Base-by-base conservation (phyloP, 106 monocot species). In the Dioscorea zingiberensis region DNA sequence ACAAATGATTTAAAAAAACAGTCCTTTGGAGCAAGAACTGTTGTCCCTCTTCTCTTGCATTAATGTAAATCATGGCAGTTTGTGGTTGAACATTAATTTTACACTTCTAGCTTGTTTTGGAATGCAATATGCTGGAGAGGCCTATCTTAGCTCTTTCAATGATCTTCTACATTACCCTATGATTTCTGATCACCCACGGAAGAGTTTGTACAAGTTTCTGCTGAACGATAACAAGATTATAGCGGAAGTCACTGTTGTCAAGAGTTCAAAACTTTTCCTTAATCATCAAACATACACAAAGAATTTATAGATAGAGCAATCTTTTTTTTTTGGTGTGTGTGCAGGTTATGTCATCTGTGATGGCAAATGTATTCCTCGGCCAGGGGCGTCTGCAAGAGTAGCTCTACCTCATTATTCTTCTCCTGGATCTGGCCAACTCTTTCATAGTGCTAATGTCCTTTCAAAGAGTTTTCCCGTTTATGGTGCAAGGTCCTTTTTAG, bases 311-410 rank as follows among this genome's bases (percentile, higher is more conserved):
- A 51, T 9, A 1, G 19, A 51, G 3, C 14, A 21, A n/a, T 21
- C 7, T 59, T 60, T 30, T 30, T 30, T 30, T 30, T 30, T 30
- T 30, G 10, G 6, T 38, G 6, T 38, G 38, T 38, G 38, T 6
- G 0, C 74, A 81, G 75, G 71, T 67, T 47, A 62, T 64, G 12
- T 64, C 12, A 58, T 66, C 29, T 55, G 47, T 27, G 77, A 83
- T 53, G 48, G 68, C 53, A 77, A 69, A 26, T 68, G 58, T 27
- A 28, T 69, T 18, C 48, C 57, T 13, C 76, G 27, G 55, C 60
- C 63, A 19, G 59, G 69, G 14, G 58, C 29, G 45, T 64, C 32
- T 48, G 71, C 47, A 57, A 58, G 55, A 26, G 67, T 51, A 13
- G 21, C 56, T 19, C 8, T 73, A 17, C 32, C 78, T 48, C 62